A percentile compares a stretch with the other conserved stretches of the same genome.
Conservation (phyloP, 2,329 filamentous ascomycete genomes). For the Paraconiothyrium sp. region DNA sequence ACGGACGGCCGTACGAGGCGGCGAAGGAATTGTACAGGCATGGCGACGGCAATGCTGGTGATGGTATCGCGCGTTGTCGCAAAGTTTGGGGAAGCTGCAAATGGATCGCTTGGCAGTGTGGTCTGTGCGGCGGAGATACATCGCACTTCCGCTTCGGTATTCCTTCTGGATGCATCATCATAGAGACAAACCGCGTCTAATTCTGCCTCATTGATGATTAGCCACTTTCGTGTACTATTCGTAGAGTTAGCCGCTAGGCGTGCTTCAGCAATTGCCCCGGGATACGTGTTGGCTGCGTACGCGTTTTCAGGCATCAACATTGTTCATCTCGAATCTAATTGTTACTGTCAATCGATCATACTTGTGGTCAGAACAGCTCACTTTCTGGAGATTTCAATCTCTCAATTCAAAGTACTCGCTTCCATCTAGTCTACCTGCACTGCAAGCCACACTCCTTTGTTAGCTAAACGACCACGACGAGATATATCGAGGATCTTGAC, state of each 20-base stretch:
- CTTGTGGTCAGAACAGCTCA: not conserved
- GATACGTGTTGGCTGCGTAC: not conserved
- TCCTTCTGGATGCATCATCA: not conserved
- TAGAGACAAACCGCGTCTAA: not conserved
- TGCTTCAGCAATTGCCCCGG: not conserved
- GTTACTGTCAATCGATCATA: not conserved
- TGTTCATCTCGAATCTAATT: not conserved
- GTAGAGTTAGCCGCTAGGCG: not conserved
- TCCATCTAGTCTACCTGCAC: not conserved
- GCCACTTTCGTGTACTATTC: not conserved
- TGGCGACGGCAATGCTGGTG: conserved; percentile 32
- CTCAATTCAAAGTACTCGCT: not conserved
- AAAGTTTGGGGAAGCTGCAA: conserved; percentile 26
- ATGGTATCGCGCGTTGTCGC: conserved; percentile 18
- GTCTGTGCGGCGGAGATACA: conserved; percentile 21
- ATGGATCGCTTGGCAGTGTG: conserved; percentile 19
- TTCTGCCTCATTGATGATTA: not conserved
- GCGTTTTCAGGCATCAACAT: conserved; percentile 11
- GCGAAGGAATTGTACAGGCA: conserved; percentile 53
- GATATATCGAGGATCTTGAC: not conserved
- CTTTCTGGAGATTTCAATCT: not conserved
- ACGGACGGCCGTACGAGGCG: conserved; percentile 50
- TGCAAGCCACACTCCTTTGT: not conserved
- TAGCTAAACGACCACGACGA: not conserved
- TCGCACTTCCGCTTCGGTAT: not conserved